Conservation (phyloP, 2,329 filamentous ascomycete species). For the Xylariaceae sp. region DNA sequence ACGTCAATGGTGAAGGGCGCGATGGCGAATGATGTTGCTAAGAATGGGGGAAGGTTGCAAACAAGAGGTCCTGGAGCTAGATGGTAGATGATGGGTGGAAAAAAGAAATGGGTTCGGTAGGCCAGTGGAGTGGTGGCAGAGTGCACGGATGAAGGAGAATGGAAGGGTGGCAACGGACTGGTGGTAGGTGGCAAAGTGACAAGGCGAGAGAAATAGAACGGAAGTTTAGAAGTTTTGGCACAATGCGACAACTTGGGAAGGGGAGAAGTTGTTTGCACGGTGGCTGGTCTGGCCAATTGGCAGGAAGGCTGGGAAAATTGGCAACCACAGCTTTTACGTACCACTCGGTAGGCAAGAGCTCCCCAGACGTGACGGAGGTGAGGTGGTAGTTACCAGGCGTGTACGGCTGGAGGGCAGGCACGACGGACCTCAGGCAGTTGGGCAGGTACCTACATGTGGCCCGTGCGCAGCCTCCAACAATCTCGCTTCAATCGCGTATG, state of each 20-base stretch:
- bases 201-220: background rate
- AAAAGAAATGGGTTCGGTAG: background rate
- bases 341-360: constrained; percentile 14
- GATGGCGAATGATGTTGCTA: background rate
- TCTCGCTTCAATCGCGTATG: constrained; percentile 4
- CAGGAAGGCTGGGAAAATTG: constrained; percentile 9
- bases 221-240: background rate
- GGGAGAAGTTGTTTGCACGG: background rate
- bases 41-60: no score
- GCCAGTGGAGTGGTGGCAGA: background rate
- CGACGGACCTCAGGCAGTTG: background rate
- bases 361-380: background rate
- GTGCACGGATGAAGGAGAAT: background rate
- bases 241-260: constrained; percentile 3
- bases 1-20: background rate
- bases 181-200: background rate
- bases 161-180: background rate
- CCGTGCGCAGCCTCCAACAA: background rate
- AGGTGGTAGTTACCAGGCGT: background rate
- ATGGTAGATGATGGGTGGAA: background rate
- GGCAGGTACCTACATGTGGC: background rate
- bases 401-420: background rate
- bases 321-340: constrained; percentile 5
- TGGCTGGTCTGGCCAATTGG: constrained; percentile 19
- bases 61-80: no score